Base-by-base conservation (phyloP, 768 basidiomycete genomes). In the Boletus rubroflammeus region DNA sequence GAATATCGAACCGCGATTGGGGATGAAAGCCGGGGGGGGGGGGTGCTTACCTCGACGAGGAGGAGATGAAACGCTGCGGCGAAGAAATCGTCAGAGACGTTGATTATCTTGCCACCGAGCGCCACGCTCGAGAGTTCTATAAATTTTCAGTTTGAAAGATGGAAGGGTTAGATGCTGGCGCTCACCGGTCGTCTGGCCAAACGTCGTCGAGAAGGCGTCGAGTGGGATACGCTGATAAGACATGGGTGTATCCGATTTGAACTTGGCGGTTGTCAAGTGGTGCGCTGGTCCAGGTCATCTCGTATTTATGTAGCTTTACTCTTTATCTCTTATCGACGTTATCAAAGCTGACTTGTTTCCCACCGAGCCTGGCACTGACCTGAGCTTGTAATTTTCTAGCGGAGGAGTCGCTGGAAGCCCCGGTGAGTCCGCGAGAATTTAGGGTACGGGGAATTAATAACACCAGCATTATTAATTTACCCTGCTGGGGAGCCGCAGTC, bases 31-130 rank as follows among this genome's bases (percentile, higher is more conserved):
- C 32, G 9, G 13, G 7, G 15, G 7, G 17, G 3, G 13, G 15
- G 8, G 31, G 31, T 7, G 38, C 81, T 62, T 57, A 92, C 95
- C 73, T 86, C 85, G 40, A 90, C 86, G 46, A 89, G 79, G 50
- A 99, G 78, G 25, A 99, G 76, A 73, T 96, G 85, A 58, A 72
- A 80, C 0, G 90, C 93, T 61, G 86, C 82, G 10, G 92, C 93
- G 65, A 99, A 99, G 78, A 98, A 99, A 59, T 99, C 93, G 70
- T 99, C 97, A 2, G 94, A 97, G 43, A 90, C 84, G 2, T 80
- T 76, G 31, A 87, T 66, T 60, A 98, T 75, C 54, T 78, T 70
- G 3, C 86, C 94, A 17, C 93, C 96, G 13, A 98, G 75, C 0
- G 86, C 84, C 17, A 85, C 86, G 57, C 89, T 91, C 29, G 95